phyloP scores from a whole-genome alignment of 2,329 filamentous ascomycete species.

The Fusarium buxicola region DNA sequence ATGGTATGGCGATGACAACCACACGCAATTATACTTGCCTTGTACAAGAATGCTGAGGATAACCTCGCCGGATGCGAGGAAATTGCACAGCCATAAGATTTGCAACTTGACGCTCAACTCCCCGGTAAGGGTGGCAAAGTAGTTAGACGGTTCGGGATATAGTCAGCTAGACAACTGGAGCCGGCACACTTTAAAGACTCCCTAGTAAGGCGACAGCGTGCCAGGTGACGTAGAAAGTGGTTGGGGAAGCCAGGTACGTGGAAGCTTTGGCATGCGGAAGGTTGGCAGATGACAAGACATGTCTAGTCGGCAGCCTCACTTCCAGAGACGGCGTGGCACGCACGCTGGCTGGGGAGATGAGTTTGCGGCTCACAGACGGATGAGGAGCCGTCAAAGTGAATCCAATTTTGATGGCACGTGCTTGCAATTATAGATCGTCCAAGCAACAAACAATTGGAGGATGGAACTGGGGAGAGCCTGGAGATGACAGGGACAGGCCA shows the following conservation, averaged over 20 bases:
- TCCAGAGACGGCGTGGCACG: conserved; percentile 23
- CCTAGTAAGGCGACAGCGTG: conserved; percentile 17
- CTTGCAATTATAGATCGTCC: conserved; percentile 38
- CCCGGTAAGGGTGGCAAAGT: conserved; percentile 5
- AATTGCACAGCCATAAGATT: conserved; percentile 5
- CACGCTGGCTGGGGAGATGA: conserved; percentile 45
- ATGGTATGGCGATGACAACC: conserved; percentile 3
- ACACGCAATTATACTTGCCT: conserved; percentile 10
- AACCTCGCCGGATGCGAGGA: neutral
- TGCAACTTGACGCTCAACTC: neutral
- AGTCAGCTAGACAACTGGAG: neutral
- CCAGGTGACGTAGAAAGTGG: conserved; percentile 20
- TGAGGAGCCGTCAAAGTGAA: conserved; percentile 27
- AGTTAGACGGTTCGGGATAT: neutral
- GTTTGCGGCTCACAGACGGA: conserved; percentile 26
- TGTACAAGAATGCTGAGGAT: conserved; percentile 14
- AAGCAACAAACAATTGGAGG: conserved; percentile 39
- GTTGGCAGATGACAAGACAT: conserved; percentile 37
- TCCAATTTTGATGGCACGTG: conserved; percentile 27
- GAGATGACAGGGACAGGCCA: conserved; percentile 32
- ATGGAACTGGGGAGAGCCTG: conserved; percentile 29
- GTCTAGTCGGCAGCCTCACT: conserved; percentile 41
- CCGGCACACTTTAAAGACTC: conserved; percentile 8
- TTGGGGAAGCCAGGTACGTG: conserved; percentile 25
- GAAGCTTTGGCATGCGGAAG: conserved; percentile 34